Percentiles rank a stretch among this genome's conserved stretches.
Evolutionary conservation across 768 basidiomycete genomes (phyloP).

Genomic region (Dioszegia hungarica): DNA sequence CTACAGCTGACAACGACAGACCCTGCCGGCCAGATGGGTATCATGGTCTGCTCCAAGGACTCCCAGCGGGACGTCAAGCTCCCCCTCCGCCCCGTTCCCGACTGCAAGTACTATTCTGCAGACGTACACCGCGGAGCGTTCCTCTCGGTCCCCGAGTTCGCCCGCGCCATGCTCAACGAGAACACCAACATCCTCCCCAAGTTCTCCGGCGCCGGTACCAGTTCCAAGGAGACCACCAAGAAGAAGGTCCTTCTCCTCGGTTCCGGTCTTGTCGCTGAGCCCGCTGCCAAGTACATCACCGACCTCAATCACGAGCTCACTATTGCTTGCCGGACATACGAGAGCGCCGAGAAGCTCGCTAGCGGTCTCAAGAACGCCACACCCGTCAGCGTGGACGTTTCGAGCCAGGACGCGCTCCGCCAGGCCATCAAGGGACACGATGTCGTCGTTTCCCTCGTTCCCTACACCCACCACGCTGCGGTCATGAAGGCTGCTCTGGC

Average conservation of each 20-base stretch:
- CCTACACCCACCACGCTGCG: slow-evolving; percentile 80
- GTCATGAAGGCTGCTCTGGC: slow-evolving; percentile 91
- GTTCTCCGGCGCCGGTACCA: slow-evolving; percentile 54
- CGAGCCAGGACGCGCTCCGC: slow-evolving; percentile 65
- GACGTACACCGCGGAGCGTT: slow-evolving; percentile 77
- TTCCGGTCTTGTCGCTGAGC: slow-evolving; percentile 89
- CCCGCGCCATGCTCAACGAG: slow-evolving; percentile 66
- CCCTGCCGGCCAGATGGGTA: slow-evolving; percentile 96
- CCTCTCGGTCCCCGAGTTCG: slow-evolving; percentile 82
- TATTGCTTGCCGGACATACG: slow-evolving; percentile 84
- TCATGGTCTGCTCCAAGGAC: slow-evolving; percentile 81
- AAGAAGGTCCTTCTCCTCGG: slow-evolving; percentile 82
- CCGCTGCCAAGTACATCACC: slow-evolving; percentile 94
- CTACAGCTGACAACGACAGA: slow-evolving; percentile 48
- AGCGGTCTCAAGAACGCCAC: slow-evolving; percentile 65
- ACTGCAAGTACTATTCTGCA: slow-evolving; percentile 79
- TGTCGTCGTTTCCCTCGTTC: slow-evolving; percentile 92
- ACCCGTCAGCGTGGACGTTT: slow-evolving; percentile 76
- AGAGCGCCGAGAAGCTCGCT: slow-evolving; percentile 65
- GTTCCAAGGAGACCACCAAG: slow-evolving; percentile 49
- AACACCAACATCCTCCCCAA: slow-evolving; percentile 57
- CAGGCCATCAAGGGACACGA: slow-evolving; percentile 76
- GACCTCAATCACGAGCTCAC: slow-evolving; percentile 71
- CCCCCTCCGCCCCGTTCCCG: slow-evolving; percentile 66
- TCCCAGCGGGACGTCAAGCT: slow-evolving; percentile 62